These are phyloP conservation scores for Leccinellum luteum DNA, from an alignment of 768 basidiomycete species.

Conservation along the genomic window DNA sequence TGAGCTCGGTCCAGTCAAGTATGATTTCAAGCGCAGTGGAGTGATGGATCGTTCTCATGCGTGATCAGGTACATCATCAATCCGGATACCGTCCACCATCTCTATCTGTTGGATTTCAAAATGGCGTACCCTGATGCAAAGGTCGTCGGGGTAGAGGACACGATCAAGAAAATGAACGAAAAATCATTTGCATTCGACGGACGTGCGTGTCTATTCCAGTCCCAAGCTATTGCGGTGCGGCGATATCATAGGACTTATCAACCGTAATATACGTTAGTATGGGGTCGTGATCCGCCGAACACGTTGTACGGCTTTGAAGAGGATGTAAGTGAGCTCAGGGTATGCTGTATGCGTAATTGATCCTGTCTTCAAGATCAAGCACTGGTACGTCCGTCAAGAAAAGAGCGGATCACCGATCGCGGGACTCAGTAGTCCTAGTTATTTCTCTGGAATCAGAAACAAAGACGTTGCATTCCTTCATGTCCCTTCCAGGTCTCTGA, in stretches of 20 bases:
- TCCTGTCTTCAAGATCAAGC: constrained; percentile 40
- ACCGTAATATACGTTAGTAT: constrained; percentile 40
- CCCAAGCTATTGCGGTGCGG: not conserved
- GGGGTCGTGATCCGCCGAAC: constrained; percentile 59
- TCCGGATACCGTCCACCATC: constrained; percentile 55
- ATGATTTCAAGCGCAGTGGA: not conserved
- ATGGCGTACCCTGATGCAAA: constrained; percentile 69
- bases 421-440: constrained; percentile 36
- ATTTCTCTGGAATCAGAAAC: constrained; percentile 68
- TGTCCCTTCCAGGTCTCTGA: constrained; percentile 61
- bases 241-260: not conserved
- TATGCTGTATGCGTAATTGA: not conserved
- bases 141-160: constrained; percentile 64
- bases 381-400: constrained; percentile 37
- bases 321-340: constrained; percentile 40
- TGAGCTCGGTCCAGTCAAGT: constrained; percentile 70
- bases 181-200: constrained; percentile 60
- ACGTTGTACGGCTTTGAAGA: constrained; percentile 78
- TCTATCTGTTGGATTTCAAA: constrained; percentile 64
- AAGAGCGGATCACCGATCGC: not conserved
- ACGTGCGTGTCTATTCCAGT: constrained; percentile 37
- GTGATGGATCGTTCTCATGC: not conserved
- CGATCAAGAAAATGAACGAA: constrained; percentile 48
- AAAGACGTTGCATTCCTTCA: constrained; percentile 87
- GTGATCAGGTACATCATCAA: constrained; percentile 53